Base-by-base conservation (phyloP, 495 filamentous ascomycete genomes). In the Annulohypoxylon nitens region DNA sequence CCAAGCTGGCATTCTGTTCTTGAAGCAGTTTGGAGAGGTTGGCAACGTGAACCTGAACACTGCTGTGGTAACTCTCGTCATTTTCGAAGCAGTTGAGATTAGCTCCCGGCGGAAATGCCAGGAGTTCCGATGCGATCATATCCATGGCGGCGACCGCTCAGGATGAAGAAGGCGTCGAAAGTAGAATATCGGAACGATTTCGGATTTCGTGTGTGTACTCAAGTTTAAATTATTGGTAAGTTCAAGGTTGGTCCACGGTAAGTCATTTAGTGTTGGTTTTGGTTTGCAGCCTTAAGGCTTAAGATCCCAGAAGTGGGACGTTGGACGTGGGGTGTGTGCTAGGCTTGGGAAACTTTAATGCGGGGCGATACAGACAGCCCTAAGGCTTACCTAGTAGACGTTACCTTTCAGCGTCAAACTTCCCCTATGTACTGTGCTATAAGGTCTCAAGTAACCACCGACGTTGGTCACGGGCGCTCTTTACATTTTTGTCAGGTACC, bases 101-200 rank as follows among this genome's bases (percentile, higher is more conserved):
- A 47, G 39, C 71, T 64, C 50, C 69, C 36, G 80, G 75, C 54
- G 83, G 83, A 69, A 84, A 85, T 45, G 79, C 74, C 54, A 83
- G 73, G 16, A 86, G 79, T 33, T 75, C 73, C 50, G 78, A 66
- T 16, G 78, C 81, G 63, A 71, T 69, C 47, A 77, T 74, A 39
- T 84, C 81, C 82, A 85, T 85, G 70, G 25, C 58, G 72, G 67
- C 30, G 41, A 43, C 45, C 63, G 61, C 72, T 67, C 57, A 34
- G 61, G 72, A 53, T 34, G 10, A 20, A 36, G 61, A 18, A 16
- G n/a, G 54, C 16, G 8, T 55, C n/a, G 39, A 53, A 20, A 36
- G 37, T 16, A 18, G 30, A n/a, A 53, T 67, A 20, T 45, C 20
- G 62, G 55, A 18, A 18, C 14, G n/a, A 53, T 57, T 12, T 57